Conservation (phyloP, 1,139 yeast genomes). For the Lodderomyces parapsilosis region DNA sequence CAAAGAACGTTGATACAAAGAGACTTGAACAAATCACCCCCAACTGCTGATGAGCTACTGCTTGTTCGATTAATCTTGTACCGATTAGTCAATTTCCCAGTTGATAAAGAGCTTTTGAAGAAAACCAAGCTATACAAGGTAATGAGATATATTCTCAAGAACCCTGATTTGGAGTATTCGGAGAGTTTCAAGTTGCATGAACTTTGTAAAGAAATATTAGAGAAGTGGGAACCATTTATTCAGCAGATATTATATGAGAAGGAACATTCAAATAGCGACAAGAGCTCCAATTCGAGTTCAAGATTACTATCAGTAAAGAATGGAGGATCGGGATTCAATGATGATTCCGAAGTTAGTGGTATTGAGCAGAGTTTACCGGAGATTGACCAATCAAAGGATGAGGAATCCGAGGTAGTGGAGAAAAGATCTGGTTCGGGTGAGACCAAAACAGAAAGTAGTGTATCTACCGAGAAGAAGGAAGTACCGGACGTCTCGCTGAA, state of each 20-base stretch:
- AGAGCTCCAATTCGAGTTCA: slow-evolving; percentile 6
- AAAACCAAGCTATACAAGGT: slow-evolving; percentile 57
- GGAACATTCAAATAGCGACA: slow-evolving; percentile 7
- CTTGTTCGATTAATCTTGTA: slow-evolving; percentile 52
- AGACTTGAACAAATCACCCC: slow-evolving; percentile 19
- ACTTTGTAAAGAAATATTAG: slow-evolving; percentile 41
- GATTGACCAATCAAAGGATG: slow-evolving; percentile 14
- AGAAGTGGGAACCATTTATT: slow-evolving; percentile 44
- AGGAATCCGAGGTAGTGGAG: slow-evolving; percentile 3
- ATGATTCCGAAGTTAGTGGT: slow-evolving; percentile 36
- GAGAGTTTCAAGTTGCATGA: slow-evolving; percentile 50
- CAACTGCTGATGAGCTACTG: slow-evolving; percentile 54
- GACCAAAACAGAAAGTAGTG: too few relatives aligned
- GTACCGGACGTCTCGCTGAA: slow-evolving; percentile 1
- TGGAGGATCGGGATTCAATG: slow-evolving; percentile 12
- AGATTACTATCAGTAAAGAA: slow-evolving; percentile 3
- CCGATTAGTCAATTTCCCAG: slow-evolving; percentile 49
- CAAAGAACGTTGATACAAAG: slow-evolving; percentile 47
- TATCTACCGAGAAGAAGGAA: neutral
- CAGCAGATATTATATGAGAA: slow-evolving; percentile 38
- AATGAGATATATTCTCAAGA: slow-evolving; percentile 46
- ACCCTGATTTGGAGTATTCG: slow-evolving; percentile 40
- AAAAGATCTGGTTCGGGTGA: neutral
- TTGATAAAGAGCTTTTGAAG: slow-evolving; percentile 53
- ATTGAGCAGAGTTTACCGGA: slow-evolving; percentile 16